These are phyloP conservation scores for Pseudotsuga menziesii DNA, from an alignment of 75 land plant genomes.

Conservation along the genomic window DNA sequence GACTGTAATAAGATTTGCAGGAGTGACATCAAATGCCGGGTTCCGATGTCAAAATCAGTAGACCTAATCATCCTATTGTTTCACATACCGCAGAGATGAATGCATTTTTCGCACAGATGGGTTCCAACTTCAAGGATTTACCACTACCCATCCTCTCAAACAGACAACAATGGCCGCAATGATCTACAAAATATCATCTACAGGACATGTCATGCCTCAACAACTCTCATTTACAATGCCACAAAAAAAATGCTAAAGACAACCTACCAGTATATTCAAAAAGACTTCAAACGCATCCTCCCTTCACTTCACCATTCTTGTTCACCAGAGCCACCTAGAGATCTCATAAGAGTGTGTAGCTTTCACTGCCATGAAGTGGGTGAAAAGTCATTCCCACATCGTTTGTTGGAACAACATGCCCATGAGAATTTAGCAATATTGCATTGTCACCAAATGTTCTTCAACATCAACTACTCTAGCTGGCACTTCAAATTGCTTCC, in stretches of 20 bases:
- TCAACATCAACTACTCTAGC: conserved; percentile 14
- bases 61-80: background rate
- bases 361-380: conserved; percentile 31
- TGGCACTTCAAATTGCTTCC: conserved; percentile 21
- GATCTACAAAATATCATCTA: background rate
- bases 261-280: background rate
- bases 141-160: background rate
- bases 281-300: background rate
- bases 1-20: too few relatives aligned
- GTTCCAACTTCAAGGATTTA: background rate
- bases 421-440: conserved; percentile 18
- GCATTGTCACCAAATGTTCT: conserved; percentile 28
- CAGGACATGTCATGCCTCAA: background rate
- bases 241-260: background rate
- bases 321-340: background rate
- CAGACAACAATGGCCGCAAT: background rate
- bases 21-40: too few relatives aligned
- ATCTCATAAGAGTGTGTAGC: conserved; percentile 14
- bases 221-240: background rate
- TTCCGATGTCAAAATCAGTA: background rate
- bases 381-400: conserved; percentile 21
- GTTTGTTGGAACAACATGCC: conserved; percentile 25
- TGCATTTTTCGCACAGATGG: background rate
- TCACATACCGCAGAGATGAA: background rate
- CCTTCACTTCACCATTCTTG: background rate